Evolutionary conservation across 305 asterid genomes (phyloP).

Genomic region (Withania somnifera): DNA sequence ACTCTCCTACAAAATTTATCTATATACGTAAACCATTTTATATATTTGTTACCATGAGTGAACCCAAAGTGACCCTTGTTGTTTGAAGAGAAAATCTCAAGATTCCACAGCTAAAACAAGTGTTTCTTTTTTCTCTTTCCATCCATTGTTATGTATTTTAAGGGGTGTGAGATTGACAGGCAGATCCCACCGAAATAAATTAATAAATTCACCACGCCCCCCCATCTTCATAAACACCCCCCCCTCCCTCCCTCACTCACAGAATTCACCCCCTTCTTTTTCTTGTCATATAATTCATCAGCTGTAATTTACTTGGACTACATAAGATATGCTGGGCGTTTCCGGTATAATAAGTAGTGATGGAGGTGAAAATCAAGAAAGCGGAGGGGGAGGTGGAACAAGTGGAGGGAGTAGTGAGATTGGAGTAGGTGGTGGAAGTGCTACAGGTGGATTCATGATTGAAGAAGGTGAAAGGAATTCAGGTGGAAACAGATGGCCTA

Average conservation of each 20-base stretch:
- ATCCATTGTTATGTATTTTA: not conserved
- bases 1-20: not conserved
- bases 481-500: constrained; percentile 89
- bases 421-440: constrained; percentile 21
- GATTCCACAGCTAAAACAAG: too few species aligned
- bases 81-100: too few species aligned
- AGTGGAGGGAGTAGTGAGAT: constrained; percentile 55
- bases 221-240: constrained; percentile 62
- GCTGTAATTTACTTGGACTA: too few species aligned
- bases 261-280: constrained; percentile 96
- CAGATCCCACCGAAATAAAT: constrained; percentile 90
- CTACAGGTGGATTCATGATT: constrained; percentile 3
- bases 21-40: not conserved
- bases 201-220: constrained; percentile 63
- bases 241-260: too few species aligned
- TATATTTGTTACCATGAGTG: too few species aligned
- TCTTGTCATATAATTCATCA: too few species aligned
- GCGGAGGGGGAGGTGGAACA: constrained; percentile 33
- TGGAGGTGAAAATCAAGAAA: constrained; percentile 27
- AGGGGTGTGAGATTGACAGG: constrained; percentile 51
- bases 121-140: not conserved
- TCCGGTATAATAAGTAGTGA: constrained; percentile 28
- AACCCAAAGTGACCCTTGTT: too few species aligned
- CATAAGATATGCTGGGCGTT: too few species aligned
- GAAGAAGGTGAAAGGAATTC: constrained; percentile 40